Evolutionary conservation across 192 early-diverging fungal species (phyloP).

Genomic region (Coemansia sp.): DNA sequence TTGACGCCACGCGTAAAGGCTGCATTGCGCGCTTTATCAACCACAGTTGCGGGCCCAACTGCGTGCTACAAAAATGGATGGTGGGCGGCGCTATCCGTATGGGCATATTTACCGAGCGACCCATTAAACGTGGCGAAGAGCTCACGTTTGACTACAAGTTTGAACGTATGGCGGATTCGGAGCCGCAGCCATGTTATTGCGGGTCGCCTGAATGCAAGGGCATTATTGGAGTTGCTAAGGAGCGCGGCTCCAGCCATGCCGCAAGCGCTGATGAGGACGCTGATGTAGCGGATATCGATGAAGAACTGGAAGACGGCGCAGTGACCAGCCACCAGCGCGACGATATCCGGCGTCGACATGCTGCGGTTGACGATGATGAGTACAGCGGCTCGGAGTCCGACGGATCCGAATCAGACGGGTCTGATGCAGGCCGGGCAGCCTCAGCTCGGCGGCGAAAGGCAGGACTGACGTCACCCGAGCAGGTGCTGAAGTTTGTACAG

Average conservation of each 20-base stretch:
- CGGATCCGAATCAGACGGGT: constrained; percentile 21
- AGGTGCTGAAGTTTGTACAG: constrained; percentile 74
- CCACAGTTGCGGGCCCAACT: constrained; percentile 95
- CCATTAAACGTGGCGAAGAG: constrained; percentile 78
- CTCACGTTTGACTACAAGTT: constrained; percentile 99
- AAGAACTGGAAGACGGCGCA: constrained; percentile 57
- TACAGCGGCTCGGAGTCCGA: constrained; percentile 47
- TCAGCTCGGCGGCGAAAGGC: constrained; percentile 19
- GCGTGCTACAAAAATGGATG: constrained; percentile 95
- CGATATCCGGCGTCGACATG: constrained; percentile 56
- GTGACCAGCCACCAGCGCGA: constrained; percentile 56
- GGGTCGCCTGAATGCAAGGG: constrained; percentile 85
- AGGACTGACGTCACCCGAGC: constrained; percentile 65
- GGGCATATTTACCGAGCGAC: constrained; percentile 88
- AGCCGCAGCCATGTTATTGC: constrained; percentile 92
- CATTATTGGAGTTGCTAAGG: constrained; percentile 82
- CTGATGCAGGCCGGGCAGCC: constrained; percentile 26
- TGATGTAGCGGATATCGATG: constrained; percentile 58
- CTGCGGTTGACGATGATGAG: constrained; percentile 53
- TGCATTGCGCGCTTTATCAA: constrained; percentile 96
- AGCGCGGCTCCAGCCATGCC: constrained; percentile 30
- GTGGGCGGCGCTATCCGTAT: constrained; percentile 84
- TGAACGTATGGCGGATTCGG: constrained; percentile 72
- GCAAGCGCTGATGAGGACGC: constrained; percentile 27
- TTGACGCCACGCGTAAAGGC: constrained; percentile 92